Percentiles rank a stretch among this genome's conserved stretches.
phyloP scores from a whole-genome alignment of 2,329 filamentous ascomycete genomes.

The Fusarium sp. region DNA sequence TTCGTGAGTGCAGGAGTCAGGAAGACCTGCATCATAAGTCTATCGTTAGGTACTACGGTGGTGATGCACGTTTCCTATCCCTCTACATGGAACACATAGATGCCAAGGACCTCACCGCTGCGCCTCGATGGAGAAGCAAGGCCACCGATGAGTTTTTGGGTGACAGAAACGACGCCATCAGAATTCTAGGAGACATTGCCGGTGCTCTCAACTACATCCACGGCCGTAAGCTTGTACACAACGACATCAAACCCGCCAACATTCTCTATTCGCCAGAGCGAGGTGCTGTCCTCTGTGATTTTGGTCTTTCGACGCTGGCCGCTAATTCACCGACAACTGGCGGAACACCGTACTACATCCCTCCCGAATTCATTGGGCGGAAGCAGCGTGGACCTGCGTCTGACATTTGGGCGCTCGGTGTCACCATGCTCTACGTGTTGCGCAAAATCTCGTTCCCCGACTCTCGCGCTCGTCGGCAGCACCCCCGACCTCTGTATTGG shows the following conservation, averaged over 20 bases:
- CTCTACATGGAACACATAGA: constrained; percentile 74
- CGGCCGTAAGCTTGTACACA: constrained; percentile 66
- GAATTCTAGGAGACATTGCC: constrained; percentile 67
- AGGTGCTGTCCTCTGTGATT: constrained; percentile 72
- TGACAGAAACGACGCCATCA: constrained; percentile 61
- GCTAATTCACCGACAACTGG: constrained; percentile 63
- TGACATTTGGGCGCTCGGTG: constrained; percentile 71
- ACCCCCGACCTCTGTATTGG: constrained; percentile 68
- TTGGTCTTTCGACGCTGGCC: constrained; percentile 66
- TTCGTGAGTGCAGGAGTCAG: constrained; percentile 69
- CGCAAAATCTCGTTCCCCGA: constrained; percentile 69
- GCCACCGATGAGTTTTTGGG: constrained; percentile 65
- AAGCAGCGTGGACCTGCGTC: constrained; percentile 67
- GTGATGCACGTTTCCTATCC: constrained; percentile 70
- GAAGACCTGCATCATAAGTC: constrained; percentile 68
- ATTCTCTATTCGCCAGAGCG: constrained; percentile 71
- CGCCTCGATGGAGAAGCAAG: constrained; percentile 63
- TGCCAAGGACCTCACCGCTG: constrained; percentile 65
- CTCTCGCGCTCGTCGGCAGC: constrained; percentile 60
- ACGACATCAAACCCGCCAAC: constrained; percentile 73
- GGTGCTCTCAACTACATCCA: constrained; percentile 70
- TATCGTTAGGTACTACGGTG: constrained; percentile 70
- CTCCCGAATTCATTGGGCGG: constrained; percentile 70
- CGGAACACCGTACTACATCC: constrained; percentile 73
- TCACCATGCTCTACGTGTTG: constrained; percentile 72